These are phyloP conservation scores for Ogataea nakhonphanomensis DNA, from an alignment of 805 yeast genomes.

Conservation along the genomic window DNA sequence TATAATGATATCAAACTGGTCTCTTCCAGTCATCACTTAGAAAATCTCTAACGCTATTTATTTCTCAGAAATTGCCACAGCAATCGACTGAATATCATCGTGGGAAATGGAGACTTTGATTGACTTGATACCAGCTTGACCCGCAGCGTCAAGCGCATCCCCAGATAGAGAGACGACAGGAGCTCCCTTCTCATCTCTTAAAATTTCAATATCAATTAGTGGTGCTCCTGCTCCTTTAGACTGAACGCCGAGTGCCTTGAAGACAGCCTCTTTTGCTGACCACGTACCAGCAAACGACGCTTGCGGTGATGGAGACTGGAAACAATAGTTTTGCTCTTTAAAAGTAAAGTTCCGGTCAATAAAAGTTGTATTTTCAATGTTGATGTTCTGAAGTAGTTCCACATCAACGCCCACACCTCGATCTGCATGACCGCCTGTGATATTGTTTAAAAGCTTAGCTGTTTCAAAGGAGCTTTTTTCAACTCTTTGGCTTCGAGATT, in stretches of 20 bases:
- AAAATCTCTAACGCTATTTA: not conserved
- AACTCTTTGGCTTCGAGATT: conserved; percentile 39
- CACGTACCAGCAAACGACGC: conserved; percentile 97
- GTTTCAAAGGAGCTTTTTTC: conserved; percentile 52
- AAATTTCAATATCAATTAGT: conserved; percentile 84
- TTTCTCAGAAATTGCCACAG: conserved; percentile 80
- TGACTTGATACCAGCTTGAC: conserved; percentile 58
- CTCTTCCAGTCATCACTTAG: too few relatives aligned
- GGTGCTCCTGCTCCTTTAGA: conserved; percentile 96
- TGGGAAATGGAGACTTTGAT: conserved; percentile 92
- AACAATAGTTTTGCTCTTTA: conserved; percentile 76
- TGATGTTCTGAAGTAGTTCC: conserved; percentile 78
- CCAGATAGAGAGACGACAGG: conserved; percentile 81
- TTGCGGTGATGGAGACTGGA: conserved; percentile 67
- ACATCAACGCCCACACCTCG: conserved; percentile 96
- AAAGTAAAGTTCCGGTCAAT: conserved; percentile 87
- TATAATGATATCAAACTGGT: too few relatives aligned
- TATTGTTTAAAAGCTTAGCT: conserved; percentile 53
- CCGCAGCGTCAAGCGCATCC: conserved; percentile 71
- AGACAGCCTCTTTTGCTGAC: conserved; percentile 99
- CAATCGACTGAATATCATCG: conserved; percentile 95
- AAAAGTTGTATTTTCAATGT: conserved; percentile 86
- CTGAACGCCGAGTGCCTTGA: conserved; percentile 87
- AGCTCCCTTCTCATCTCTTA: conserved; percentile 68
- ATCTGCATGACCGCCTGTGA: conserved; percentile 47